phyloP scores from a whole-genome alignment of 225 moss, liverwort and hornwort species.

The Pleurozium schreberi region DNA sequence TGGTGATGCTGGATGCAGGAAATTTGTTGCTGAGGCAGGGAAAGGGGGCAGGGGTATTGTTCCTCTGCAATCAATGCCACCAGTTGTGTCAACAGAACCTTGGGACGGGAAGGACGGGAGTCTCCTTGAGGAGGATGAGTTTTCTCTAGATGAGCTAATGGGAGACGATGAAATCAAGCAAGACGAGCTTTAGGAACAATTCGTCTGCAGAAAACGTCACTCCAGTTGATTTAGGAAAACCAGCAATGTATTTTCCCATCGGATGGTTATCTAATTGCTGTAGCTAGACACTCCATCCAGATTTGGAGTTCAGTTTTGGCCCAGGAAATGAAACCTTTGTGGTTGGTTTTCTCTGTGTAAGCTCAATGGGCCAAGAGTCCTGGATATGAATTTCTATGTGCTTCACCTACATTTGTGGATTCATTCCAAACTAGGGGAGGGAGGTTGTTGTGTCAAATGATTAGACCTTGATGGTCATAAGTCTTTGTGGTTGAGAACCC shows the following conservation, averaged over 20 bases:
- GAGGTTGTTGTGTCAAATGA: not conserved
- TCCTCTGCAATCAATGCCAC: conserved; percentile 48
- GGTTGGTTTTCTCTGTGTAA: not conserved
- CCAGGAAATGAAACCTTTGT: not conserved
- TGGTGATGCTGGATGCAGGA: conserved; percentile 38
- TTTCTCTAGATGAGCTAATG: conserved; percentile 94
- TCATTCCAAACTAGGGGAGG: not conserved
- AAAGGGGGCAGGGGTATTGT: conserved; percentile 79
- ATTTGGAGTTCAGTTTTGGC: conserved; percentile 21
- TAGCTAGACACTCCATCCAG: not conserved
- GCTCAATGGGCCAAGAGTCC: not conserved
- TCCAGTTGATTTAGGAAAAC: not conserved
- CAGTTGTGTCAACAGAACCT: conserved; percentile 42
- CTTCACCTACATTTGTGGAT: not conserved
- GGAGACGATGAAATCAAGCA: conserved; percentile 21
- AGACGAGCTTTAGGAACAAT: conserved; percentile 39
- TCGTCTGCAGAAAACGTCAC: not conserved
- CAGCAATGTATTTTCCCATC: not conserved
- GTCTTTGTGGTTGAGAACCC: not conserved
- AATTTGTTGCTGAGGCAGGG: conserved; percentile 84
- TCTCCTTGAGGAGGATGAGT: conserved; percentile 87
- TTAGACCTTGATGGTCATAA: not conserved
- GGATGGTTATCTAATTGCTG: not conserved
- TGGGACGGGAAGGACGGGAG: conserved; percentile 93
- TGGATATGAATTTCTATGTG: not conserved